Evolutionary conservation across 345 rosid genomes (phyloP).

Genomic region (Eutrema yunnanense): DNA sequence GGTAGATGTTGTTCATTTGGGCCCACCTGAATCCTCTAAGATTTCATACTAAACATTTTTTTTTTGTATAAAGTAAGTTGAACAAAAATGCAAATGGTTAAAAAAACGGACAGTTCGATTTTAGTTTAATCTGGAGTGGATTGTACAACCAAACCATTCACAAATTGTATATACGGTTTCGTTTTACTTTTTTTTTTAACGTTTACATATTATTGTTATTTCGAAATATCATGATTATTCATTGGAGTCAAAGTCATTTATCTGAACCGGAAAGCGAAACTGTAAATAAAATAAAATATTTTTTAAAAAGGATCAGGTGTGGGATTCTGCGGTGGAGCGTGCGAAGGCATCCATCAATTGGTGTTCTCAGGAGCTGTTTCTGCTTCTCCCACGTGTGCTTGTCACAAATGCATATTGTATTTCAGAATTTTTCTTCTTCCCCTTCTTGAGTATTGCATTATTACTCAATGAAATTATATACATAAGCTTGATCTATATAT

Average conservation of each 20-base stretch:
- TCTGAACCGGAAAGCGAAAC: background rate
- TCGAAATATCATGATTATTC: background rate
- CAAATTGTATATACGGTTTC: background rate
- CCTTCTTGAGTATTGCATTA: background rate
- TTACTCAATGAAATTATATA: background rate
- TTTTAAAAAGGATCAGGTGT: constrained; percentile 4
- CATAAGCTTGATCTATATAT: too few species aligned
- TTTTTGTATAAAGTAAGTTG: too few species aligned
- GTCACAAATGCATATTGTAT: background rate
- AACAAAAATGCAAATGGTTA: too few species aligned
- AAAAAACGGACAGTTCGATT: too few species aligned
- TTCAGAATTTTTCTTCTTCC: background rate
- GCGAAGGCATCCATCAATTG: constrained; percentile 22
- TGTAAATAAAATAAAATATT: background rate
- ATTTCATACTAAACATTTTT: background rate
- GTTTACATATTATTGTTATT: background rate
- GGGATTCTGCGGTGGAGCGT: constrained; percentile 20
- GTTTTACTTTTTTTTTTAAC: too few species aligned
- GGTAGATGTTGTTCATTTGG: constrained; percentile 9
- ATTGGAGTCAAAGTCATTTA: background rate
- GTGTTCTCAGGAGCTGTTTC: constrained; percentile 17
- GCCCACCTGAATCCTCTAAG: background rate
- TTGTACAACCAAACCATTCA: too few species aligned
- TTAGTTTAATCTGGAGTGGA: too few species aligned
- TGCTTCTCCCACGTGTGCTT: constrained; percentile 22